Evolutionary conservation across 305 asterid species (phyloP), one percentile per base, ranked within the genome.

Genomic region (Fraxinus nigra): DNA sequence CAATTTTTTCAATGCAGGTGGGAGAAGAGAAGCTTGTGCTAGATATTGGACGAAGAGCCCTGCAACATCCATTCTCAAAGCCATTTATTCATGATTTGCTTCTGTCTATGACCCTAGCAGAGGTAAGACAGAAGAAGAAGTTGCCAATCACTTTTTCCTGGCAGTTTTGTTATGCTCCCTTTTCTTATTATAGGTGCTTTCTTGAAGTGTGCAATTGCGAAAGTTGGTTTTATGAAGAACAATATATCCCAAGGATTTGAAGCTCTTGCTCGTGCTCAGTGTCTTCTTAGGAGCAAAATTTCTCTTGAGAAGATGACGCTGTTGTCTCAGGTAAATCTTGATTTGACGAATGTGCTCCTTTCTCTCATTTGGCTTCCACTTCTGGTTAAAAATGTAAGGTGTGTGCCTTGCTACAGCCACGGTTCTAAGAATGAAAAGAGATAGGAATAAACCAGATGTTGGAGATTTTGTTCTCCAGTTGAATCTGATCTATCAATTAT

Each of bases 221-320:
- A 92, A 90, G 86, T 65, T 88, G 91, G 96, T 20, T 95, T 97
- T 67, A 97, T 92, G 94, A 95, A 92, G 95, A 92, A 93, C 91
- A 90, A 93, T 80, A 91, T 95, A 80, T 88, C 99, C 82, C 95
- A 89, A 89, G 99, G 98, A 81, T 97, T 97, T 90, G 98, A 97
- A 91, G 99, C 99, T 83, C 98, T 97, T 88, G 97, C 97, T 75
- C 98, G 97, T 84, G 99, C 99, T 86, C 99, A 92, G 75, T 88
- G 96, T 89, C 95, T 94, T 77, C 90, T 97, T 65, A 86, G 97
- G 90, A 97, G 98, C 90, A 92, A 92, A 87, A 85, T 79, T 81
- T 93, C 99, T 83, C 98, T 97, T 76, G 97, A 91, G 86, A 93
- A 93, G 94, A 88, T 94, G 94, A 90, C 86, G 67, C 78, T 97